These are phyloP conservation scores for Moniliella sp. DNA, from an alignment of 1,284 basidiomycete species.

Conservation along the genomic window DNA sequence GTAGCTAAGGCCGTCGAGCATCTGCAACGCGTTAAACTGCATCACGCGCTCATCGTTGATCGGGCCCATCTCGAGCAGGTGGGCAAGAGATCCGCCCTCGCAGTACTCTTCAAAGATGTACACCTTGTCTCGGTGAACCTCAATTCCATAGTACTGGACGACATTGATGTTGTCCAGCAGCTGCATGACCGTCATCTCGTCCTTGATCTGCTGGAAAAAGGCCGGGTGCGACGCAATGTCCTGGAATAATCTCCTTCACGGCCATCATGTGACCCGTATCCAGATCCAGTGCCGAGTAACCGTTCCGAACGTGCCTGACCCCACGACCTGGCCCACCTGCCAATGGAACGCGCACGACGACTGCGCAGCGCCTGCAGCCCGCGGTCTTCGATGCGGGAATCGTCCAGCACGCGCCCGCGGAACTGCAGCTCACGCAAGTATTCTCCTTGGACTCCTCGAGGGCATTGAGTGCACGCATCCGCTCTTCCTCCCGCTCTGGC, in stretches of 20 bases:
- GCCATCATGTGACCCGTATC: slow-evolving; percentile 94
- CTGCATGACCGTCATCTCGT: slow-evolving; percentile 95
- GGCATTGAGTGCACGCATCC: too few species aligned
- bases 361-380: slow-evolving; percentile 19
- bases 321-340: slow-evolving; percentile 96
- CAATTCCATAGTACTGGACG: slow-evolving; percentile 96
- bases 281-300: slow-evolving; percentile 94
- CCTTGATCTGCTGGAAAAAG: slow-evolving; percentile 65
- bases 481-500: too few species aligned
- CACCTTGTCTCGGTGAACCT: slow-evolving; percentile 93
- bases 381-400: slow-evolving; percentile 28
- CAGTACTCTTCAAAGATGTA: slow-evolving; percentile 99
- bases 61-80: slow-evolving; percentile 71
- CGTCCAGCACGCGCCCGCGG: slow-evolving; percentile 29
- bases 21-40: slow-evolving; percentile 86
- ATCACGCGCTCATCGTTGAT: slow-evolving; percentile 93
- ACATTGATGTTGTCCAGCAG: slow-evolving; percentile 94
- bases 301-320: slow-evolving; percentile 67
- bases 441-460: too few species aligned
- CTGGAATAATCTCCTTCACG: slow-evolving; percentile 93
- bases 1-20: slow-evolving; percentile 81
- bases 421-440: slow-evolving; percentile 26
- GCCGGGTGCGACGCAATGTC: slow-evolving; percentile 49
- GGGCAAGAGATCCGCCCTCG: slow-evolving; percentile 75
- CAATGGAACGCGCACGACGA: slow-evolving; percentile 91